These are phyloP conservation scores for Chalciporus chontae DNA, from an alignment of 768 basidiomycete species.

Conservation along the genomic window DNA sequence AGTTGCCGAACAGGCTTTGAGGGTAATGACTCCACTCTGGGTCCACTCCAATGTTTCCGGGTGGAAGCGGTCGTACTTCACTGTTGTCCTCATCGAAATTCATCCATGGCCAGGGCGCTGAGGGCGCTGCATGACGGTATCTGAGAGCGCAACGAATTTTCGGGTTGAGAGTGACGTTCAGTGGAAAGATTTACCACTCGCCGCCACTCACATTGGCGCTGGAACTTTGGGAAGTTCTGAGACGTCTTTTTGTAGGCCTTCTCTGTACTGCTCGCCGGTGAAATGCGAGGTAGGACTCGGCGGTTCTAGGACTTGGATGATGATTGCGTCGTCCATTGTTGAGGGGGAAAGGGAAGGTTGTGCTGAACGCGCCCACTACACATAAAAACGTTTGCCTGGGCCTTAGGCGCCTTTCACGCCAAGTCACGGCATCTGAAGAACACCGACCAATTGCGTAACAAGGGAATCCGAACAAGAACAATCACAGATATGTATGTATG, in stretches of 20 bases:
- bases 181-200: neutral
- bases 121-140: constrained; percentile 39
- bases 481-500: too few relatives aligned
- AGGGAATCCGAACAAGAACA: too few relatives aligned
- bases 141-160: constrained; percentile 11
- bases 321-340: constrained; percentile 11
- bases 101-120: constrained; percentile 43
- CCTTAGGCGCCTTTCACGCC: too few relatives aligned
- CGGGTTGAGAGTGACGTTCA: neutral
- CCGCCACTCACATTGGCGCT: constrained; percentile 23
- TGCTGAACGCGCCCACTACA: too few relatives aligned
- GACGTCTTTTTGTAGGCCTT: constrained; percentile 8
- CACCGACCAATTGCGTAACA: too few relatives aligned
- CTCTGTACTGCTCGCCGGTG: constrained; percentile 5
- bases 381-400: too few relatives aligned
- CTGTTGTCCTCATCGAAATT: constrained; percentile 31
- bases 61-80: constrained; percentile 15
- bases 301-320: constrained; percentile 9
- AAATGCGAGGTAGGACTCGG: neutral
- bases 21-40: constrained; percentile 30
- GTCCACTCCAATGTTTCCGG: constrained; percentile 4
- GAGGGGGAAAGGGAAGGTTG: neutral
- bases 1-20: constrained; percentile 32
- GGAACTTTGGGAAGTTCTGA: constrained; percentile 19
- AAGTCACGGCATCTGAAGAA: too few relatives aligned